A percentile compares a stretch with the other conserved stretches of the same genome.
phyloP scores from a whole-genome alignment of 345 rosid species.

The Citrus reticulata region DNA sequence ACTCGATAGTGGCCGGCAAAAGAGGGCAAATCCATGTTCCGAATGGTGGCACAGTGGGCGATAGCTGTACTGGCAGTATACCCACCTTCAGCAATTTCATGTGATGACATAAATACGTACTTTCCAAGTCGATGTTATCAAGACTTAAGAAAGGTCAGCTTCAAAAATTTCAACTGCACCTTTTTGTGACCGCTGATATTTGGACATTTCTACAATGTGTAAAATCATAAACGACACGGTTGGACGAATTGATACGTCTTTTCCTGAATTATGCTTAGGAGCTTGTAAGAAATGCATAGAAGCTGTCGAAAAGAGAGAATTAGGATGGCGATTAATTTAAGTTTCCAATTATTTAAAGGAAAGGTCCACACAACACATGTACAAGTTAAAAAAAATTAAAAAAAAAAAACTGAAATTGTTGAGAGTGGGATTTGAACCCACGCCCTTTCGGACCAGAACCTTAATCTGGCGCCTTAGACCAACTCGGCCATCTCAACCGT shows the following conservation, averaged over 20 bases:
- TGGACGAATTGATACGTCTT: neutral
- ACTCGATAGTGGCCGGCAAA: conserved; percentile 28
- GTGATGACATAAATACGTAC: neutral
- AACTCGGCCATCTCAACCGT: conserved; percentile 79
- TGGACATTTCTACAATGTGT: neutral
- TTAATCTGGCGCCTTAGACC: conserved; percentile 99
- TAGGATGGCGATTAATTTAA: no score
- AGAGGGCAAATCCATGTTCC: no score
- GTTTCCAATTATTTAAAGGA: conserved; percentile 23
- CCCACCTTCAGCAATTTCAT: neutral
- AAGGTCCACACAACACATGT: no score
- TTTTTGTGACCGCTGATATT: neutral
- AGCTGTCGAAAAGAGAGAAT: neutral
- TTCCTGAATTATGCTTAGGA: neutral
- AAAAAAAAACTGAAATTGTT: conserved; percentile 19
- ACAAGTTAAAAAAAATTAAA: no score
- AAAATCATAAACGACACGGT: neutral
- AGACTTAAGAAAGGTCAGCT: neutral
- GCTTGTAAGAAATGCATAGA: neutral
- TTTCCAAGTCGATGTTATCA: no score
- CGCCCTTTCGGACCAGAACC: conserved; percentile 99
- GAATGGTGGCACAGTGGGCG: no score
- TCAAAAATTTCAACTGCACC: neutral
- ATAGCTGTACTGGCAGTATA: no score
- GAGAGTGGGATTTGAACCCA: conserved; percentile 98